Evolutionary conservation across 768 basidiomycete species (phyloP), one percentile per base, ranked within the genome.

Genomic region (Xerocomellus amylosporus): DNA sequence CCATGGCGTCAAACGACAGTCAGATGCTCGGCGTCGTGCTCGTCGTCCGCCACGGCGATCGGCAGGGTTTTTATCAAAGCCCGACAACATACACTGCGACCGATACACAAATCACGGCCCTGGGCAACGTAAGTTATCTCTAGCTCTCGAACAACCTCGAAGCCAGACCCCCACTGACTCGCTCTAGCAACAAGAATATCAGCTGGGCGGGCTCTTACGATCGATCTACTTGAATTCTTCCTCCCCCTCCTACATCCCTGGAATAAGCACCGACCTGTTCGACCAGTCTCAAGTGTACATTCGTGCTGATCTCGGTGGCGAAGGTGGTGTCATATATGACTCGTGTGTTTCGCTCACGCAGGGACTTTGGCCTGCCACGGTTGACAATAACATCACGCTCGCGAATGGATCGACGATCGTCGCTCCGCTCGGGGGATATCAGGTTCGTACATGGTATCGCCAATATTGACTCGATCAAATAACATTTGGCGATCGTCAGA

Each of bases 261-360:
- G 77, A 0, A 70, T 72, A 22, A 64, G 63, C 53, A 62, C 64
- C 3, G 63, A 58, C 28, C 61, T 75, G 40, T 73, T 75, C 63
- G 55, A 75, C 40, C 68, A 71, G 45, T 65, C 62, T 48, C 74
- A 79, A 62, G 71, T 80, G 54, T 63, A 65, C 33, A 76, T 84
- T 47, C 79, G 78, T 17, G 87, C 88, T 1, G 87, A 90, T 67
- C 81, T 79, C 26, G 85, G 85, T 7, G 86, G 82, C 17, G 88
- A 90, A 70, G 80, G 78, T 17, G 80, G 76, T 34, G 84, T 86
- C n/a, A 83, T 85, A 40, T 76, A 77, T 56, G 82, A 88, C 60
- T 84, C 85, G 5, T 84, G 87, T 10, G 71, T 80, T 24, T 85
- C 88, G 0, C 68, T 90, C 47, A 69, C 85, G 10, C 89, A 90